A percentile compares a stretch with the other conserved stretches of the same genome.
These are phyloP conservation scores for Tephrocybe sp. DNA, from an alignment of 768 basidiomycete species.

Conservation along the genomic window DNA sequence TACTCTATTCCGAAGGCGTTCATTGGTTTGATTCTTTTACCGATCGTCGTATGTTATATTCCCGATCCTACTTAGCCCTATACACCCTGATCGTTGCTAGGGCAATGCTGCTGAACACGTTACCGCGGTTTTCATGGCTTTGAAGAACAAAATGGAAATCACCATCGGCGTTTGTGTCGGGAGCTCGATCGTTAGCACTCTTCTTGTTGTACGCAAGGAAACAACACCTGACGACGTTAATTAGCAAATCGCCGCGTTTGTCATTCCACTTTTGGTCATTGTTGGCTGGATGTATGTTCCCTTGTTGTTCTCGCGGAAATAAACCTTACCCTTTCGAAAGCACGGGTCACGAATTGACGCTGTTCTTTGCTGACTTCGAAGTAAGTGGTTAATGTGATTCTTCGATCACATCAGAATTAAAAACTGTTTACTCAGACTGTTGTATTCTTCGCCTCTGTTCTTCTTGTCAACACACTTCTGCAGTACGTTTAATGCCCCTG, in stretches of 20 bases:
- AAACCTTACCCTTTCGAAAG: slow-evolving; percentile 29
- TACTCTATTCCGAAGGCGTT: slow-evolving; percentile 83
- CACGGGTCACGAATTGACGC: slow-evolving; percentile 67
- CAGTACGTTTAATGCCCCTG: slow-evolving; percentile 42
- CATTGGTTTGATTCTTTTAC: slow-evolving; percentile 84
- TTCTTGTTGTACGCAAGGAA: not conserved
- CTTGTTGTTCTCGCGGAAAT: slow-evolving; percentile 14
- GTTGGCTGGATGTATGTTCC: slow-evolving; percentile 79
- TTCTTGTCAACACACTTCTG: slow-evolving; percentile 84
- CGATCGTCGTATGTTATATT: slow-evolving; percentile 72
- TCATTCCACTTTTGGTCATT: slow-evolving; percentile 85
- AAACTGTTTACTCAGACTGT: slow-evolving; percentile 55
- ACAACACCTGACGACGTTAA: not conserved
- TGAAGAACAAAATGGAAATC: slow-evolving; percentile 62
- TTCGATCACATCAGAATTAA: not conserved
- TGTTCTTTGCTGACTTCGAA: slow-evolving; percentile 89
- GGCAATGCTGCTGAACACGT: slow-evolving; percentile 87
- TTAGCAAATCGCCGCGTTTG: slow-evolving; percentile 85
- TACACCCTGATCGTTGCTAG: slow-evolving; percentile 27
- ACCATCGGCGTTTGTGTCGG: slow-evolving; percentile 83
- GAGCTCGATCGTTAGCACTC: slow-evolving; percentile 68
- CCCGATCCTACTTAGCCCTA: not conserved
- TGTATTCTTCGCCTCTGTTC: slow-evolving; percentile 80
- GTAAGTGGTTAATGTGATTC: slow-evolving; percentile 31
- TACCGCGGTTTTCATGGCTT: slow-evolving; percentile 86